Base-by-base conservation (phyloP, 2,329 filamentous ascomycete species). In the Aaosphaeria pasadenensis region DNA sequence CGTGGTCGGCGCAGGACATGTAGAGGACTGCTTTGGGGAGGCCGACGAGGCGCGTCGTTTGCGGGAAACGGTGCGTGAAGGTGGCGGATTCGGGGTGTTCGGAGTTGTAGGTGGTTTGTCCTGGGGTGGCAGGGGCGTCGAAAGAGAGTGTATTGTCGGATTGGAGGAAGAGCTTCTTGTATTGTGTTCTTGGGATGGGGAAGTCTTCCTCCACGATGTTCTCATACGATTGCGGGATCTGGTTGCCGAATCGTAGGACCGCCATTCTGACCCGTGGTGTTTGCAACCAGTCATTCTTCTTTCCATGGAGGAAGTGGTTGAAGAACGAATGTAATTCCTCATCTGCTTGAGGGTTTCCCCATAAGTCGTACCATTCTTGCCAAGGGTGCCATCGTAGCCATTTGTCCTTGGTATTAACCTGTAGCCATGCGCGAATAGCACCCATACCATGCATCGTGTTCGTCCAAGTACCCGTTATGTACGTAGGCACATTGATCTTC, bases 1-100 rank as follows among this genome's bases (percentile, higher is more conserved):
- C 67, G 11, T 62, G 57, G 7, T 70, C 66, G 2, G 62, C 55
- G 47, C 67, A 73, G 1, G 71, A 74, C 62, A 79, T 72, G 59
- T 75, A 77, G 0, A 80, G 57, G 0, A 73, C 57, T 0, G 74
- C 74, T 54, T 78, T 79, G 5, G 77, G 69, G 0, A 76, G 58
- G 1, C 76, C 77, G n/a, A 77, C 69, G 1, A 80, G 54, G 4
- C 69, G 11, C 1, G 44, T 13, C 3, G 5, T 32, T 46, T 46
- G 2, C 1, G 28, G 7, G 17, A 46, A 62, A 2, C 46, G 51
- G 24, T 55, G 42, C 13, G 47, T 54, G 29, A 54, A 50, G 5
- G 45, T 28, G 41, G 55, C 51, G 41, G 56, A 51, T 24, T 24
- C 17, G 17, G 17, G 17, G 17, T 24, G 17, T 3, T 24, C 17